A percentile compares a stretch with the other conserved stretches of the same genome.
phyloP scores from a whole-genome alignment of 2,329 filamentous ascomycete species.

The Trichoderma sp. region DNA sequence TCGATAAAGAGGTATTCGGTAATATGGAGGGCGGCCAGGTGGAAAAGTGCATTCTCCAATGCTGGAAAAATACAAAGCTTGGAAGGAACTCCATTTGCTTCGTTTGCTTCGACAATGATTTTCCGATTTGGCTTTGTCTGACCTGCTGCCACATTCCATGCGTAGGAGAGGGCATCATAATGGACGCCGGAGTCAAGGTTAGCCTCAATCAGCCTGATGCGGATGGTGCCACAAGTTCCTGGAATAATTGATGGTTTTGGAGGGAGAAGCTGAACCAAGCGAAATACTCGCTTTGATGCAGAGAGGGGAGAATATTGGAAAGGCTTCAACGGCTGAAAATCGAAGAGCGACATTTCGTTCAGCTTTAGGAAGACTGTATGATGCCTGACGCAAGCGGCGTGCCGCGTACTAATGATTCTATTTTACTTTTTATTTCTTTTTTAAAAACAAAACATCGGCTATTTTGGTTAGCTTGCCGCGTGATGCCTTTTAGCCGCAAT shows the following conservation, averaged over 20 bases:
- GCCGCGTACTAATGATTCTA: no score
- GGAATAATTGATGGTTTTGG: slow-evolving; percentile 23
- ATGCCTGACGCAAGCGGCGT: background rate
- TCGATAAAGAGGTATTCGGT: slow-evolving; percentile 29
- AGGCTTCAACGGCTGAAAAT: background rate
- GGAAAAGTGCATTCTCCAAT: slow-evolving; percentile 31
- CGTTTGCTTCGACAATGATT: slow-evolving; percentile 28
- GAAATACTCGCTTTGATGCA: slow-evolving; percentile 23
- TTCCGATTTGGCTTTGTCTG: slow-evolving; percentile 23
- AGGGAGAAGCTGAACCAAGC: slow-evolving; percentile 27
- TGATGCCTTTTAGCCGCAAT: slow-evolving; percentile 20
- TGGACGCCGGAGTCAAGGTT: slow-evolving; percentile 20
- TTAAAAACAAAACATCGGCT: background rate
- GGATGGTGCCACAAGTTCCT: slow-evolving; percentile 25
- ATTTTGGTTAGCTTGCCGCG: background rate
- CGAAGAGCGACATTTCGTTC: slow-evolving; percentile 8
- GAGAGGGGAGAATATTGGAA: slow-evolving; percentile 20
- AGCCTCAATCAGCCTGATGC: slow-evolving; percentile 29
- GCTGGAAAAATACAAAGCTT: slow-evolving; percentile 28
- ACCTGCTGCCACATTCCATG: slow-evolving; percentile 26
- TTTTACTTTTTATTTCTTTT: no score
- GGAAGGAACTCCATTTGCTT: slow-evolving; percentile 16
- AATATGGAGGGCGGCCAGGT: slow-evolving; percentile 19
- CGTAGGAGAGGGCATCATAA: slow-evolving; percentile 34
- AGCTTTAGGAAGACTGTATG: background rate